Conservation (phyloP, 2,329 filamentous ascomycete genomes). For the Fusarium sp. region DNA sequence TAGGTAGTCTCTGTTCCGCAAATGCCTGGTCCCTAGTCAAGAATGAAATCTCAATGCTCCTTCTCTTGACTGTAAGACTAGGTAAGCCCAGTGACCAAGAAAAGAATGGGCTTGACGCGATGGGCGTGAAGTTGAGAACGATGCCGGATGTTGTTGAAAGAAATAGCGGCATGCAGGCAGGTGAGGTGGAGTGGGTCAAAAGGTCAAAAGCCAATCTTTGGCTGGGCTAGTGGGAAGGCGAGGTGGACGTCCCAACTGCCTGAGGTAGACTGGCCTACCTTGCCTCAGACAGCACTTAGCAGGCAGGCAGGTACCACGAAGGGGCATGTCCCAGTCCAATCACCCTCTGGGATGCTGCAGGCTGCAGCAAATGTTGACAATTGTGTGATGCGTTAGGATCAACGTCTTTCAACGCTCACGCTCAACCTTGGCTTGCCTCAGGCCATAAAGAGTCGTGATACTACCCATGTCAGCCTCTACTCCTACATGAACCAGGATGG, state of each 20-base stretch:
- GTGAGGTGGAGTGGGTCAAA: slow-evolving; percentile 17
- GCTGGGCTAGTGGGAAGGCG: neutral
- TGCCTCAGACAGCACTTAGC: neutral
- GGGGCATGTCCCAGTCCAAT: neutral
- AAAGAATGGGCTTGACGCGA: slow-evolving; percentile 20
- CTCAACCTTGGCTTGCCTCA: neutral
- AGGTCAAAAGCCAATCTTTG: slow-evolving; percentile 5
- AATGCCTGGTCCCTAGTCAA: neutral
- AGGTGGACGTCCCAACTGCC: neutral
- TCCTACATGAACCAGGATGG: too few species aligned
- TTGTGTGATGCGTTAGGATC: neutral
- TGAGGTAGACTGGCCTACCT: too few species aligned
- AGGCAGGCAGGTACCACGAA: slow-evolving; percentile 1
- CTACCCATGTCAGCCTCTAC: too few species aligned
- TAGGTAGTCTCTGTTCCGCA: slow-evolving; percentile 6
- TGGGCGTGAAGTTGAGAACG: slow-evolving; percentile 24
- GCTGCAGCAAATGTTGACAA: neutral
- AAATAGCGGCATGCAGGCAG: too few species aligned
- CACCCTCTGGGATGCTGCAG: slow-evolving; percentile 16
- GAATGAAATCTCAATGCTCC: neutral
- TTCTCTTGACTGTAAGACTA: neutral
- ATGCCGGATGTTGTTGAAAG: slow-evolving; percentile 24
- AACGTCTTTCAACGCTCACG: neutral
- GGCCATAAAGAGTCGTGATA: neutral
- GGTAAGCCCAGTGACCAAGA: slow-evolving; percentile 8